Evolutionary conservation across 1,139 yeast species (phyloP).

Genomic region (Pichia sp.): DNA sequence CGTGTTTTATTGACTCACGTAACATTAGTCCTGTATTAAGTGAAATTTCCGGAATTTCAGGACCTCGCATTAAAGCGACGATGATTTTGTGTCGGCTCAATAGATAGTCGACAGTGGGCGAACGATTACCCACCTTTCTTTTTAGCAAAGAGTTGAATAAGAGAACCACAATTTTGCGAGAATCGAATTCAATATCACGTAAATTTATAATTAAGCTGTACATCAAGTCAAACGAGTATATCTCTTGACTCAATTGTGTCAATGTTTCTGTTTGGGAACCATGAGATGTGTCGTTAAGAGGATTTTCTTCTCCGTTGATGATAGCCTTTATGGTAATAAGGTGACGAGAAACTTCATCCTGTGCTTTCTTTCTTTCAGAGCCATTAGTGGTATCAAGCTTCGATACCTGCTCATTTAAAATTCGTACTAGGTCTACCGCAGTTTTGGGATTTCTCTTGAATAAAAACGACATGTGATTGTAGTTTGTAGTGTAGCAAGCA

Average conservation of each 20-base stretch:
- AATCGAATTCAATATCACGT: slow-evolving; percentile 73
- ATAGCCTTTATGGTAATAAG: slow-evolving; percentile 64
- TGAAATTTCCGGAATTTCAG: slow-evolving; percentile 68
- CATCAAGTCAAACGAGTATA: slow-evolving; percentile 68
- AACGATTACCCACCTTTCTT: slow-evolving; percentile 70
- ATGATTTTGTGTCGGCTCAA: slow-evolving; percentile 64
- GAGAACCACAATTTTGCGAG: slow-evolving; percentile 76
- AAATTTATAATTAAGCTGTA: slow-evolving; percentile 56
- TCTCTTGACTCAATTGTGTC: slow-evolving; percentile 68
- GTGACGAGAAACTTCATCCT: slow-evolving; percentile 73
- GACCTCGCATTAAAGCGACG: slow-evolving; percentile 59
- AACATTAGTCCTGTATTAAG: slow-evolving; percentile 74
- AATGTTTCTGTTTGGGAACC: slow-evolving; percentile 72
- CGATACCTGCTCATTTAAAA: slow-evolving; percentile 66
- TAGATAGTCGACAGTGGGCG: slow-evolving; percentile 85
- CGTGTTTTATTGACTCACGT: slow-evolving; percentile 82
- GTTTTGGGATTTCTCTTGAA: slow-evolving; percentile 92
- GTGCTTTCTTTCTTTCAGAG: slow-evolving; percentile 57
- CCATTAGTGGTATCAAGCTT: slow-evolving; percentile 51
- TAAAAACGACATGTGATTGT: slow-evolving; percentile 66
- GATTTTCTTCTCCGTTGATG: slow-evolving; percentile 58
- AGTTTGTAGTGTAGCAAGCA: no score
- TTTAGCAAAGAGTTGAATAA: slow-evolving; percentile 74
- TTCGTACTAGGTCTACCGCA: slow-evolving; percentile 76
- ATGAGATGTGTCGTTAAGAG: slow-evolving; percentile 13